Conservation (phyloP, 345 rosid species). For the Rubroshorea leprosula region DNA sequence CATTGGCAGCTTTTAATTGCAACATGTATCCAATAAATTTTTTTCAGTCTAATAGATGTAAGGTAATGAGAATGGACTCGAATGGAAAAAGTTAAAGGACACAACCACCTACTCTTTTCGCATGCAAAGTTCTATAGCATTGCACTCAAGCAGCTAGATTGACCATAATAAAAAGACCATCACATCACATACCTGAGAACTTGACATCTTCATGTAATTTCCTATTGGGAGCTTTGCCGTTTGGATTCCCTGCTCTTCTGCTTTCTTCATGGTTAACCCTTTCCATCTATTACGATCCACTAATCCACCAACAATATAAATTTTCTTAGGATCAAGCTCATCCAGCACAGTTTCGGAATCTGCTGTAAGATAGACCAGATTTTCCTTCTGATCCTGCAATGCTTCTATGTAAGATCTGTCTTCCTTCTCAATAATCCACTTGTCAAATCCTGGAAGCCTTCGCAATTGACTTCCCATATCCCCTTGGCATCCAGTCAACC, state of each 20-base stretch:
- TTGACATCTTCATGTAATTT: slow-evolving; percentile 84
- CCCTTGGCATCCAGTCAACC: slow-evolving; percentile 82
- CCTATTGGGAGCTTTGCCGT: slow-evolving; percentile 86
- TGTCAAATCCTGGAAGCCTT: slow-evolving; percentile 78
- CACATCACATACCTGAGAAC: slow-evolving; percentile 77
- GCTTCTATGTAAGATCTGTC: slow-evolving; percentile 59
- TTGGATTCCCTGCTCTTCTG: slow-evolving; percentile 80
- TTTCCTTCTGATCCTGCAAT: slow-evolving; percentile 54
- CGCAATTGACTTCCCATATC: slow-evolving; percentile 63
- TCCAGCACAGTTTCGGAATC: slow-evolving; percentile 72
- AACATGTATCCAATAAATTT: background rate
- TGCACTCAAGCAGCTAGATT: too few relatives aligned
- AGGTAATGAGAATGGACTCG: background rate
- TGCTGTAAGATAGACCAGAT: slow-evolving; percentile 82
- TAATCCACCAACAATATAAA: slow-evolving; percentile 79
- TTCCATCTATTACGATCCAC: slow-evolving; percentile 95
- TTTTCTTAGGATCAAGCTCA: slow-evolving; percentile 49
- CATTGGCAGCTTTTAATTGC: background rate
- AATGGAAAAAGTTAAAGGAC: too few relatives aligned
- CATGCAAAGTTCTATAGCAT: too few relatives aligned
- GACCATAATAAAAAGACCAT: background rate
- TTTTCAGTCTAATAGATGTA: background rate
- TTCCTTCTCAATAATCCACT: slow-evolving; percentile 92
- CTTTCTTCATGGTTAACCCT: slow-evolving; percentile 87
- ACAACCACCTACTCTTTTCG: too few relatives aligned